These are phyloP conservation scores for Salix udensis DNA, from an alignment of 345 rosid genomes.

Conservation along the genomic window DNA sequence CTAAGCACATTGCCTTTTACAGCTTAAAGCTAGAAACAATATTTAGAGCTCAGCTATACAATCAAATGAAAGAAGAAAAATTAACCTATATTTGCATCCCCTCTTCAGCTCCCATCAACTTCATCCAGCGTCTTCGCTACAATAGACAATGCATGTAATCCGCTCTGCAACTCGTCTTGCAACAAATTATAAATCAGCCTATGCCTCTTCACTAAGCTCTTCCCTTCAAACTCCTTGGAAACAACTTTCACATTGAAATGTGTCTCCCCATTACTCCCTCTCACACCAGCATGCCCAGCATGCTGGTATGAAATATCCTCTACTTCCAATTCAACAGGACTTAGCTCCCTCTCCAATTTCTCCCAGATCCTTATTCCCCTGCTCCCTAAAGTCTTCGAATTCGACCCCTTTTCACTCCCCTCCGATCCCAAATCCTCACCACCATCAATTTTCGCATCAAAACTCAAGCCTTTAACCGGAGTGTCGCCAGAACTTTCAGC, in stretches of 20 bases:
- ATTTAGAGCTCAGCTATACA: background rate
- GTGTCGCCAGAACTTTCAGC: slow-evolving; percentile 2
- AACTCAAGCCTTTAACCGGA: slow-evolving; percentile 20
- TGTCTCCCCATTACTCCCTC: slow-evolving; percentile 75
- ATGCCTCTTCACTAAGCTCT: slow-evolving; percentile 89
- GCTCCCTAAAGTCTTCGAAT: slow-evolving; percentile 40
- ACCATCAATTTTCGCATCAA: slow-evolving; percentile 15
- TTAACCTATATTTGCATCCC: slow-evolving; percentile 15
- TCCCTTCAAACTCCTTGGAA: slow-evolving; percentile 76
- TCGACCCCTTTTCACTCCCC: slow-evolving; percentile 12
- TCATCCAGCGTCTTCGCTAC: slow-evolving; percentile 85
- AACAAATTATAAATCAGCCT: slow-evolving; percentile 66
- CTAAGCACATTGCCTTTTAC: background rate
- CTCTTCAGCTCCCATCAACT: slow-evolving; percentile 27
- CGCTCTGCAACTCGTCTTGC: slow-evolving; percentile 75
- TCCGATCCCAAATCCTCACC: slow-evolving; percentile 15
- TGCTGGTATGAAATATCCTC: slow-evolving; percentile 92
- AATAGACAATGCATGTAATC: slow-evolving; percentile 83
- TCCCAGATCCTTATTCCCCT: slow-evolving; percentile 73
- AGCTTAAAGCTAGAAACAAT: background rate
- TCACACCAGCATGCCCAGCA: slow-evolving; percentile 86
- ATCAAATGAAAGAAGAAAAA: slow-evolving; percentile 6
- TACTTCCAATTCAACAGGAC: slow-evolving; percentile 60
- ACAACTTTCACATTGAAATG: slow-evolving; percentile 84
- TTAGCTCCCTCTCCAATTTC: slow-evolving; percentile 63